Evolutionary conservation across 257 asterid species (phyloP).

Genomic region (Fraxinus anomala): DNA sequence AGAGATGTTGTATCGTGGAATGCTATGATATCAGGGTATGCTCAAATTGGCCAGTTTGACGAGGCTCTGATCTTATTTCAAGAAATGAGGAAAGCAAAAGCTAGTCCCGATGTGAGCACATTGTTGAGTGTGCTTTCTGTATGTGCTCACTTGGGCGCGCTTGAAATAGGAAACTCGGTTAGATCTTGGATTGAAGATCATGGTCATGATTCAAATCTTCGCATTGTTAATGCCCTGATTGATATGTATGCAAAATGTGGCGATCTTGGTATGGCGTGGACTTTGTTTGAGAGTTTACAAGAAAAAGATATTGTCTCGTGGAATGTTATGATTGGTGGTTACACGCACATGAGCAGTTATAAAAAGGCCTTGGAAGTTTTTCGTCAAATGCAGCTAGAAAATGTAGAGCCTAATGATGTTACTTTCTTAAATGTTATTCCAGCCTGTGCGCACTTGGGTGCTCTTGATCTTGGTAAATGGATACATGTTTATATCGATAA

Average conservation of each 20-base stretch:
- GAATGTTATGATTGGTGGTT: conserved; percentile 3
- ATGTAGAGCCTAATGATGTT: neutral
- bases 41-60: neutral
- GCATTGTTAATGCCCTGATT: neutral
- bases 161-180: neutral
- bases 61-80: neutral
- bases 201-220: neutral
- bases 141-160: neutral
- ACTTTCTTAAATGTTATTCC: conserved; percentile 4
- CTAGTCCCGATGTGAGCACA: neutral
- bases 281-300: conserved; percentile 3
- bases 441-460: neutral
- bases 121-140: neutral
- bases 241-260: conserved; percentile 1
- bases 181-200: neutral
- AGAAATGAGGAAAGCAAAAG: neutral
- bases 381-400: conserved; percentile 7
- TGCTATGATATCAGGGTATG: neutral
- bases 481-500: neutral
- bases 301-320: conserved; percentile 10
- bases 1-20: conserved; percentile 3
- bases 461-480: conserved; percentile 7
- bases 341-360: neutral
- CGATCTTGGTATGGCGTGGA: neutral
- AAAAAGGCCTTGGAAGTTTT: conserved; percentile 1